A percentile compares a stretch with the other conserved stretches of the same genome.
These are phyloP conservation scores for Tetraselmis striata DNA, from an alignment of 139 green algal genomes.

Conservation along the genomic window DNA sequence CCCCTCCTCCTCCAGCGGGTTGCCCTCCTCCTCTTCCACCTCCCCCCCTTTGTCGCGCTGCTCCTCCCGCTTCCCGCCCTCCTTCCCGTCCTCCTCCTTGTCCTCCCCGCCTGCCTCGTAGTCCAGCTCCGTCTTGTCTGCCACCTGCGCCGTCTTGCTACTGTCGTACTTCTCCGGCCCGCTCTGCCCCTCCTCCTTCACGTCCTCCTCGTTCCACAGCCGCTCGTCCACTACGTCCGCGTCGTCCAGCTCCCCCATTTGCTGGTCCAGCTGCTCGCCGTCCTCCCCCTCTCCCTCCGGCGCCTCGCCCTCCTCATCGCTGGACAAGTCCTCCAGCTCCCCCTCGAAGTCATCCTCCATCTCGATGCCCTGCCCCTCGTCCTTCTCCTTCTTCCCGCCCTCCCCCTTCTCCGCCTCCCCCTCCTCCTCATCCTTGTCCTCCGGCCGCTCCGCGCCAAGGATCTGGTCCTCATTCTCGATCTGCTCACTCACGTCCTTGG, in stretches of 20 bases:
- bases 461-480: slow-evolving; percentile 94
- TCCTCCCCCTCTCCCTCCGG: slow-evolving; percentile 52
- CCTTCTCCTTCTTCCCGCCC: slow-evolving; percentile 30
- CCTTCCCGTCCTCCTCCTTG: slow-evolving; percentile 27
- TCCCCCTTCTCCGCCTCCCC: slow-evolving; percentile 33
- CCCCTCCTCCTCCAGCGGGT: slow-evolving; percentile 13
- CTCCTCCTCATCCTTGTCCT: slow-evolving; percentile 38
- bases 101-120: slow-evolving; percentile 54
- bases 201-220: slow-evolving; percentile 70
- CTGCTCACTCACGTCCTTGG: slow-evolving; percentile 89
- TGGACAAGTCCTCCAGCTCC: slow-evolving; percentile 59
- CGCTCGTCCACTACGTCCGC: slow-evolving; percentile 85
- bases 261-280: slow-evolving; percentile 47
- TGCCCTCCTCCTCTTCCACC: slow-evolving; percentile 16
- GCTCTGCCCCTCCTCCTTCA: slow-evolving; percentile 37
- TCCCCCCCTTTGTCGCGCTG: slow-evolving; percentile 19
- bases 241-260: slow-evolving; percentile 56
- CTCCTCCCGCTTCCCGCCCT: slow-evolving; percentile 32
- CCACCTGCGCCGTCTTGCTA: slow-evolving; percentile 37
- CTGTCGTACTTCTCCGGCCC: slow-evolving; percentile 59
- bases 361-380: slow-evolving; percentile 79
- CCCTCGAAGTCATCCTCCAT: slow-evolving; percentile 98
- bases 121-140: slow-evolving; percentile 66
- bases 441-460: slow-evolving; percentile 66
- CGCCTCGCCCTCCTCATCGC: slow-evolving; percentile 42